Base-by-base conservation (phyloP, 2,329 filamentous ascomycete species). In the Penicillium paneum region DNA sequence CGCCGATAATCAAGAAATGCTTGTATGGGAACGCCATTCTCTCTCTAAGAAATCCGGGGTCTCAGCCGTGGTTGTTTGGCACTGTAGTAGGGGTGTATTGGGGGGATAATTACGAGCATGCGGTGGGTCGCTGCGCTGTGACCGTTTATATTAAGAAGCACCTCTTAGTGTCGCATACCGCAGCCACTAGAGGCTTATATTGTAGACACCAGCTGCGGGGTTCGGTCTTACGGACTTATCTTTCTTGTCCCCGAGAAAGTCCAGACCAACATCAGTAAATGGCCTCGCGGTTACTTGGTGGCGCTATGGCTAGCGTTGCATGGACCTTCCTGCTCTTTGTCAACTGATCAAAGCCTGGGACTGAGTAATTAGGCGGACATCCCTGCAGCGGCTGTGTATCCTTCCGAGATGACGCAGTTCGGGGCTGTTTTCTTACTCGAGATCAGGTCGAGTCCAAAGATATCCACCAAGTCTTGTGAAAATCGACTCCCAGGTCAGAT, bases 1-100 rank as follows among this genome's bases (percentile, higher is more conserved):
- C 80, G 13, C 81, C 81, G 32, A 84, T 71, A 43, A 85, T 63
- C 52, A 85, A 78, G 29, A 83, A 74, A 36, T 78, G 78, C 47
- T 81, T 82, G 68, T 83, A 84, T 7, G 73, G 75, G 66, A 83
- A 44, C 19, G 19, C 38, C 38, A 40, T 40, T 15, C 19, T 40
- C 19, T 24, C 15, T 35, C 32, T 10, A 39, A 39, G 19, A 39
- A 39, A 19, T 12, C 10, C 4, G 3, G n/a, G 17, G 35, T 38
- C 17, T 39, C 17, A 21, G 19, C 17, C 19, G 19, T 24, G 12
- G 3, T 40, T 40, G 38, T 24, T 15, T 40, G 19, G 19, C 38
- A 15, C 19, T 40, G 12, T 40, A 40, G 19, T 17, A 19, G 19
- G 19, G 36, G 1, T 39, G 36, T 39, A 21, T 39, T 21, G 26